Evolutionary conservation across 345 rosid species (phyloP).

Genomic region (Brassica cretica): DNA sequence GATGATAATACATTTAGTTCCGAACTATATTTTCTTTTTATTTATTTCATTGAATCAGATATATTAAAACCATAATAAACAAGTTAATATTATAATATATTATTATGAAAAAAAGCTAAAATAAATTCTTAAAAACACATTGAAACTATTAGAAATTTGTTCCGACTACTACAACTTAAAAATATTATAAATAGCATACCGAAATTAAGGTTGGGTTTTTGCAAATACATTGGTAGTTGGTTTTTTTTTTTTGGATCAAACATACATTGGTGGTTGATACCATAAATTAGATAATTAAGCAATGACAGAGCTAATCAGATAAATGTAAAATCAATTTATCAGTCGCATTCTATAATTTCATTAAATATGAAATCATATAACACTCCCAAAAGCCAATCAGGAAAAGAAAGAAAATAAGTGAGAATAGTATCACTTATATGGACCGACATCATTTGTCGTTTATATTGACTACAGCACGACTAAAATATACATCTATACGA

Average conservation of each 20-base stretch:
- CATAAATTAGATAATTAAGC: neutral
- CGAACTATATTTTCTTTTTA: neutral
- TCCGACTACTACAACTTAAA: no score
- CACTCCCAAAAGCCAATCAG: neutral
- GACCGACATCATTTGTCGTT: conserved; percentile 29
- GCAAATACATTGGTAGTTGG: neutral
- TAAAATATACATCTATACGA: neutral
- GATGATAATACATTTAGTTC: neutral
- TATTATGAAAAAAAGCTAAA: no score
- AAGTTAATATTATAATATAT: no score
- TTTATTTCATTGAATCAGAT: neutral
- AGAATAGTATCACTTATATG: conserved; percentile 1
- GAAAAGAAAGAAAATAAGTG: neutral
- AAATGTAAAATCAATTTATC: neutral
- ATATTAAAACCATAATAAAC: no score
- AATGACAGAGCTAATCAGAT: neutral
- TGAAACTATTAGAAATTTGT: no score
- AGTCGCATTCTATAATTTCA: neutral
- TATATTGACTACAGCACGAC: neutral
- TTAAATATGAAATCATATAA: neutral
- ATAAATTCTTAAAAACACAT: no score
- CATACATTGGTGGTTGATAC: no score
- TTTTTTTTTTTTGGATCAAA: no score
- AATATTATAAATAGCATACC: no score
- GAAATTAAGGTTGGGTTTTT: no score